Percentiles rank a stretch among this genome's conserved stretches.
phyloP scores from a whole-genome alignment of 192 early-diverging fungal genomes.

The Mortierella alpina region DNA sequence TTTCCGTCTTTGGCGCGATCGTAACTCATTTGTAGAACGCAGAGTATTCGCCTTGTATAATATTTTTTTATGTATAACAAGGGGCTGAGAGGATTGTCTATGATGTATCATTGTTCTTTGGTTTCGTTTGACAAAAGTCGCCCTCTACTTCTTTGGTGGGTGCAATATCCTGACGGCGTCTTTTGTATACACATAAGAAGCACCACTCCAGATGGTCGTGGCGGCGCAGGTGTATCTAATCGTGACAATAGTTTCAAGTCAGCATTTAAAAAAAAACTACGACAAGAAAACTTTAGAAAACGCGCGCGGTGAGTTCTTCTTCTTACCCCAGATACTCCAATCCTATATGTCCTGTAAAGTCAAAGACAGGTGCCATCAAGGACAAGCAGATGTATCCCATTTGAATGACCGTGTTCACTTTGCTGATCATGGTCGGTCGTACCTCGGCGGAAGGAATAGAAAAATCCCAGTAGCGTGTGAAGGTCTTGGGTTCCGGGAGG shows the following conservation, averaged over 20 bases:
- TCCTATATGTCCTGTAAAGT: slow-evolving; percentile 68
- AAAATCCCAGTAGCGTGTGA: slow-evolving; percentile 87
- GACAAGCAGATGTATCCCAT: slow-evolving; percentile 82
- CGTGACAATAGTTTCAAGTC: slow-evolving; percentile 2
- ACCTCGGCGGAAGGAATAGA: slow-evolving; percentile 93
- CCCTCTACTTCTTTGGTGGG: slow-evolving; percentile 33
- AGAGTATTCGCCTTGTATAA: neutral
- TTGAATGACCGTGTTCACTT: slow-evolving; percentile 91
- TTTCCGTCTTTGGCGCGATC: neutral
- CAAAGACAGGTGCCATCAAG: slow-evolving; percentile 79
- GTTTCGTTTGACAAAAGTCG: neutral
- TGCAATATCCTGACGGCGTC: slow-evolving; percentile 79
- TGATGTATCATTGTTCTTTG: neutral
- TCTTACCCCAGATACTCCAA: slow-evolving; percentile 70
- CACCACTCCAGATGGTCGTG: slow-evolving; percentile 86
- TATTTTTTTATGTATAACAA: too few species aligned
- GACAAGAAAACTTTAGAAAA: too few species aligned
- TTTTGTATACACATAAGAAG: slow-evolving; percentile 78
- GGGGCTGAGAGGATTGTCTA: neutral
- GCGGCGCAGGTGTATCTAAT: slow-evolving; percentile 72
- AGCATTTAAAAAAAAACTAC: slow-evolving; percentile 3
- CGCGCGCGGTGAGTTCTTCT: neutral
- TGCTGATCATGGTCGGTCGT: slow-evolving; percentile 87
- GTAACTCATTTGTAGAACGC: neutral
- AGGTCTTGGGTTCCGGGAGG: slow-evolving; percentile 88